Evolutionary conservation across 129 eudicot species (phyloP), one percentile per base, ranked within the genome.

Genomic region (Flaveria linearis): DNA sequence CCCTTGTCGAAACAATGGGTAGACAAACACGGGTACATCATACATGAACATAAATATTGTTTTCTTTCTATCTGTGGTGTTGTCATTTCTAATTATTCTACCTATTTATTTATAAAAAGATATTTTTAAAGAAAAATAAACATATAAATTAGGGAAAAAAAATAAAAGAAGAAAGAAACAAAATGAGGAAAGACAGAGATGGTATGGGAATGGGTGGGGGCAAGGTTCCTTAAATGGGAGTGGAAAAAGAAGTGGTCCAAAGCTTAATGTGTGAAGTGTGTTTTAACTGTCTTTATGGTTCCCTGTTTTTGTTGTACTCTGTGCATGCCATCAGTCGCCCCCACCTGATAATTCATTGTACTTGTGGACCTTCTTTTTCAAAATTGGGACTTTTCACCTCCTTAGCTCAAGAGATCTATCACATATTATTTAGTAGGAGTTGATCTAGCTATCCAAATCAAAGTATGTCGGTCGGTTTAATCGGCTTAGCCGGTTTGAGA

Each of bases 171-270:
- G 2, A 43, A n/a, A 16, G 28, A 16, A 78, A 78, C 45, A 69
- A 75, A 78, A 58, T 45, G 36, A 23, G 70, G 50, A 57, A 55
- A 69, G 80, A 45, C 61, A 57, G 25, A 61, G 68, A 61, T 5
- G 68, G 68, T 15, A 61, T 57, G 81, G 47, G 74, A 75, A 53
- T 17, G 23, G 62, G 76, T 69, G 75, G 81, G 81, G 82, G 52
- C 69, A 14, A 47, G 62, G 77, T 78, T 71, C 75, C 83, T 80
- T 80, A 80, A 80, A 80, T 80, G 66, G 73, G 67, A 64, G 75
- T 80, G 83, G 46, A 45, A 78, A 80, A 65, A 64, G 68, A 55
- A 80, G 83, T 80, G 83, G 83, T 80, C 83, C 83, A 80, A 73
- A 80, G 46, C 49, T 22, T 39, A 73, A 41, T 66, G 75, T 73